Evolutionary conservation across 2,329 filamentous ascomycete genomes (phyloP).

Genomic region (Coccinonectria pachysandricola): DNA sequence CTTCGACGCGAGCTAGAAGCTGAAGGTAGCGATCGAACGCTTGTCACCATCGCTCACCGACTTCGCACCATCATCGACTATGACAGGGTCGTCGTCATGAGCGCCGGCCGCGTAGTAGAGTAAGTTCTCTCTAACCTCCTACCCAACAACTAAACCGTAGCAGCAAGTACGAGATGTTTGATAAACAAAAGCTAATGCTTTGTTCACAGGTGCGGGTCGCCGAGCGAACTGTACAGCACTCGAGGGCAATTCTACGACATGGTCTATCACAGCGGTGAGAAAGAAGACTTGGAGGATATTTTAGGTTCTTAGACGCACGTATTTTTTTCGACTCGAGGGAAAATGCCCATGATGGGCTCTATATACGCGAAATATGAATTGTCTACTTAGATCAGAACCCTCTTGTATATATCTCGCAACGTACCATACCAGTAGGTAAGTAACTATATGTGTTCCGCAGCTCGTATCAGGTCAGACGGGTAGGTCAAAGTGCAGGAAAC

Average conservation of each 20-base stretch:
- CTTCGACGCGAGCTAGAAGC: constrained; percentile 38
- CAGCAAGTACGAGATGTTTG: too few relatives aligned
- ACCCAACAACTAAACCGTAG: too few relatives aligned
- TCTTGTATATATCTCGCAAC: too few relatives aligned
- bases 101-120: constrained; percentile 42
- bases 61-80: constrained; percentile 50
- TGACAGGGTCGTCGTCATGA: constrained; percentile 48
- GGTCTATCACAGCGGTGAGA: constrained; percentile 44
- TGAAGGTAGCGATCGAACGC: constrained; percentile 34
- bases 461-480: too few relatives aligned
- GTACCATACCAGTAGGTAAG: too few relatives aligned
- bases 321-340: too few relatives aligned
- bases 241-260: constrained; percentile 42
- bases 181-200: too few relatives aligned
- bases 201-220: constrained; percentile 35
- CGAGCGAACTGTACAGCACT: constrained; percentile 33
- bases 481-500: too few relatives aligned
- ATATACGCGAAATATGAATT: too few relatives aligned
- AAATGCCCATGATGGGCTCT: too few relatives aligned
- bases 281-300: constrained; percentile 32
- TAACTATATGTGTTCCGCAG: too few relatives aligned
- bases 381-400: too few relatives aligned
- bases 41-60: constrained; percentile 49
- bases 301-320: constrained; percentile 12
- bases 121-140: constrained; percentile 20